Percentiles rank a stretch among this genome's conserved stretches.
Evolutionary conservation across 208 protist species (phyloP).

Genomic region (Trypanosoma melophagium): DNA sequence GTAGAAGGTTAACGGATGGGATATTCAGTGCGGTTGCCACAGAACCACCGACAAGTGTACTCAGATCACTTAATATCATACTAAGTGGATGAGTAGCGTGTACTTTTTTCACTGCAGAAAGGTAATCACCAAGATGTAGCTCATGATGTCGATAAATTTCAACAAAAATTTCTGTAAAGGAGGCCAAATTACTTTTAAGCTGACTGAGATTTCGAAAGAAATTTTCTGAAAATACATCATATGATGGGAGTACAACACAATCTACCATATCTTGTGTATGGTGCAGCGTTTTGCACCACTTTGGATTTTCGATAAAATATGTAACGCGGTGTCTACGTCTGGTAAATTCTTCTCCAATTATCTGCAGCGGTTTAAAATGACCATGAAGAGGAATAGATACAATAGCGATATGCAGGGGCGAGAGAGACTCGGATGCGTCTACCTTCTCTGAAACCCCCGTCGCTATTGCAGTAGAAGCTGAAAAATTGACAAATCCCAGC

Average conservation of each 20-base stretch:
- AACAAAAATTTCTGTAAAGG: constrained; percentile 31
- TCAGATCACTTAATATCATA: constrained; percentile 48
- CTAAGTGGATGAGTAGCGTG: constrained; percentile 37
- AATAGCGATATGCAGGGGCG: constrained; percentile 50
- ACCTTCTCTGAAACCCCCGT: constrained; percentile 5
- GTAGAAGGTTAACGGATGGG: constrained; percentile 40
- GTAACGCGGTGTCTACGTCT: constrained; percentile 52
- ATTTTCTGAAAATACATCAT: constrained; percentile 23
- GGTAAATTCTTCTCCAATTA: constrained; percentile 43
- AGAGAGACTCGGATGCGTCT: constrained; percentile 16
- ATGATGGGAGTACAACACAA: constrained; percentile 32
- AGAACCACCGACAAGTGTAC: constrained; percentile 37
- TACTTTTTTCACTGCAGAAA: constrained; percentile 19
- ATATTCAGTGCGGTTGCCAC: constrained; percentile 33
- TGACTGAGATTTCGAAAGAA: constrained; percentile 22
- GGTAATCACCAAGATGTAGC: constrained; percentile 34
- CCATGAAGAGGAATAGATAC: constrained; percentile 49
- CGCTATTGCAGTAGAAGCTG: neutral
- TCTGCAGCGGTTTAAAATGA: constrained; percentile 46
- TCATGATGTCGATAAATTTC: constrained; percentile 39
- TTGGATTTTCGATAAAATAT: constrained; percentile 39
- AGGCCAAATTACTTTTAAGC: constrained; percentile 2
- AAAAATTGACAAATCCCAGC: neutral
- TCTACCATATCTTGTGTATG: constrained; percentile 17
- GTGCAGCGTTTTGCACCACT: constrained; percentile 39